Conservation (phyloP, 345 rosid species). For the Excoecaria cochinchinensis region DNA sequence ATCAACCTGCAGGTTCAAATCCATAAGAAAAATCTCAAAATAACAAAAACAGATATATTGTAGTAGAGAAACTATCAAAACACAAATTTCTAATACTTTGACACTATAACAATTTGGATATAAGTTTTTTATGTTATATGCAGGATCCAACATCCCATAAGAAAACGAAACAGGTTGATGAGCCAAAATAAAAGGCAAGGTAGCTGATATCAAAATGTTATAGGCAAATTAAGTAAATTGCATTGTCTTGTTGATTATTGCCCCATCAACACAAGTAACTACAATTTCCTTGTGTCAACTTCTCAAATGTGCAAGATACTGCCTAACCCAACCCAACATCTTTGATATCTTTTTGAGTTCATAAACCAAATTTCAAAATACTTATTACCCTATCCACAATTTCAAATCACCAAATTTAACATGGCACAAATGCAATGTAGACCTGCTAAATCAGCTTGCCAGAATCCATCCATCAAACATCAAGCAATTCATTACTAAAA, state of each 20-base stretch:
- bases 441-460: not conserved
- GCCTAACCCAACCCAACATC: not conserved
- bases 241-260: not conserved
- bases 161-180: not conserved
- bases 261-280: not conserved
- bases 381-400: not conserved
- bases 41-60: not conserved
- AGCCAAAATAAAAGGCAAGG: not conserved
- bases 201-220: not conserved
- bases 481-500: not conserved
- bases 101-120: not conserved
- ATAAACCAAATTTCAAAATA: not conserved
- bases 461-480: not conserved
- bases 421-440: too few species aligned
- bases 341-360: not conserved
- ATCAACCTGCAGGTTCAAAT: slow-evolving; percentile 59
- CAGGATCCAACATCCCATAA: not conserved
- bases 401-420: not conserved
- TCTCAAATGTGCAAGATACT: not conserved
- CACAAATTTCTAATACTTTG: not conserved
- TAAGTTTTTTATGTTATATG: not conserved
- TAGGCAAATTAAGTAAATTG: not conserved
- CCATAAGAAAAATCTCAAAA: not conserved
- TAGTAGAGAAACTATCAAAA: not conserved
- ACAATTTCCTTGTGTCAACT: not conserved